Conservation (phyloP, 192 early-diverging fungal genomes). For the Globomyces pollinis-pini region DNA sequence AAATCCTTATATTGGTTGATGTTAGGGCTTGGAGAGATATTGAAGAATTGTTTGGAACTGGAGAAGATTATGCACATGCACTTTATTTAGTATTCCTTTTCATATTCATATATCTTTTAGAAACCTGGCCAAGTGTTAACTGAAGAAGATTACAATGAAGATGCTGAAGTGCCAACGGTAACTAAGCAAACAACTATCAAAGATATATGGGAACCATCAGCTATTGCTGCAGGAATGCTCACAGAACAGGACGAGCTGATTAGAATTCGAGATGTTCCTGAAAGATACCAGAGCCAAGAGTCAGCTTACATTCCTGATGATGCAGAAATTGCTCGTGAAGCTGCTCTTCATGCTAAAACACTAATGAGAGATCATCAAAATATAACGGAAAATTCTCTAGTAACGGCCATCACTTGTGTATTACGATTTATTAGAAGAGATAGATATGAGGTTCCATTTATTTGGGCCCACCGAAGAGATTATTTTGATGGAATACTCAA, state of each 20-base stretch:
- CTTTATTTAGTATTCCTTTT: conserved; percentile 25
- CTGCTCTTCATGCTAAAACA: conserved; percentile 14
- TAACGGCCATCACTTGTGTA: conserved; percentile 38
- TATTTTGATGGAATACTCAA: conserved; percentile 55
- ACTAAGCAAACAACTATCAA: conserved; percentile 33
- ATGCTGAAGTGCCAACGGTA: conserved; percentile 36
- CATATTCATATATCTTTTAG: conserved; percentile 11
- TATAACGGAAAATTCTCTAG: conserved; percentile 7
- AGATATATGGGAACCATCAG: conserved; percentile 72
- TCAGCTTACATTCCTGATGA: conserved; percentile 14
- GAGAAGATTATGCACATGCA: conserved; percentile 80
- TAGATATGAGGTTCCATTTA: conserved; percentile 80
- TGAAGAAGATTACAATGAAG: conserved; percentile 42
- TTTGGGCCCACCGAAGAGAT: conserved; percentile 78
- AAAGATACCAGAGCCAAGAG: conserved; percentile 67
- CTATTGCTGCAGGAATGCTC: conserved; percentile 79
- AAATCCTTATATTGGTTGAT: conserved; percentile 8
- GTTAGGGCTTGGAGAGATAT: conserved; percentile 63
- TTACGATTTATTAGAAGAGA: conserved; percentile 68
- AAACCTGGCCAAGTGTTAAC: conserved; percentile 15
- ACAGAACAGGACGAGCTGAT: conserved; percentile 89
- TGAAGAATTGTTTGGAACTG: conserved; percentile 88
- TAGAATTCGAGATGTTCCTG: conserved; percentile 79
- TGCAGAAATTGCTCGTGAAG: conserved; percentile 31
- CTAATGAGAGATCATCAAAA: not conserved